Conservation (phyloP, 345 rosid species). For the Murraya paniculata region DNA sequence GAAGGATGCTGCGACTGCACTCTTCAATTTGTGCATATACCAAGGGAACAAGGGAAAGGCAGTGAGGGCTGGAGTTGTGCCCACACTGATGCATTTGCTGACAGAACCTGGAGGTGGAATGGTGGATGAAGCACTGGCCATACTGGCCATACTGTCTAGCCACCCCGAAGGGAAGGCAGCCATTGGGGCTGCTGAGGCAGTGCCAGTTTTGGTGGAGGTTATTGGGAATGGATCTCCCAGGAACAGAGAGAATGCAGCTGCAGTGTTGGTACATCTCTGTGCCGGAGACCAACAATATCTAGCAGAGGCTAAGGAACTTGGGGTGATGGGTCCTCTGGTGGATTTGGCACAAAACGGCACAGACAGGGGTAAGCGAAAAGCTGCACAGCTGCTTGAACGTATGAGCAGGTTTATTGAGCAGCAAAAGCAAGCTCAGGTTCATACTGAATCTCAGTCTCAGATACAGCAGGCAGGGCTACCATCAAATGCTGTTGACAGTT, state of each 20-base stretch:
- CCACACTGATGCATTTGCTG: constrained; percentile 55
- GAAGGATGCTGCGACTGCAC: constrained; percentile 98
- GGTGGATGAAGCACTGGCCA: constrained; percentile 84
- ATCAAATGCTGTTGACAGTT: constrained; percentile 40
- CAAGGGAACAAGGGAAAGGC: constrained; percentile 99
- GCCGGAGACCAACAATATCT: constrained; percentile 68
- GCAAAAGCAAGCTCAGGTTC: constrained; percentile 56
- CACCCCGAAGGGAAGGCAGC: constrained; percentile 69
- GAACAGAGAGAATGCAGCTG: constrained; percentile 80
- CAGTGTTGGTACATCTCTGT: constrained; percentile 83
- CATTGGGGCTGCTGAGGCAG: constrained; percentile 70
- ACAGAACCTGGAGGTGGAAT: constrained; percentile 76
- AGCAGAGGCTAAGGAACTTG: constrained; percentile 76
- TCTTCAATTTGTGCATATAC: constrained; percentile 91
- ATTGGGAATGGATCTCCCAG: constrained; percentile 69
- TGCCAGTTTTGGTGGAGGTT: constrained; percentile 68
- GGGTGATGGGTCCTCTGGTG: constrained; percentile 67
- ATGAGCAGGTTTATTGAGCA: constrained; percentile 69
- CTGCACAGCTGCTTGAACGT: constrained; percentile 83
- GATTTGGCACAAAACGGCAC: constrained; percentile 90
- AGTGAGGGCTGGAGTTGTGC: constrained; percentile 82
- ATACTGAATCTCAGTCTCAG: constrained; percentile 37
- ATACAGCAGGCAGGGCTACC: constrained; percentile 33
- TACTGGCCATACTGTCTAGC: constrained; percentile 73
- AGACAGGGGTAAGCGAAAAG: constrained; percentile 91